Evolutionary conservation across 345 rosid genomes (phyloP).

Genomic region (Salix viminalis): DNA sequence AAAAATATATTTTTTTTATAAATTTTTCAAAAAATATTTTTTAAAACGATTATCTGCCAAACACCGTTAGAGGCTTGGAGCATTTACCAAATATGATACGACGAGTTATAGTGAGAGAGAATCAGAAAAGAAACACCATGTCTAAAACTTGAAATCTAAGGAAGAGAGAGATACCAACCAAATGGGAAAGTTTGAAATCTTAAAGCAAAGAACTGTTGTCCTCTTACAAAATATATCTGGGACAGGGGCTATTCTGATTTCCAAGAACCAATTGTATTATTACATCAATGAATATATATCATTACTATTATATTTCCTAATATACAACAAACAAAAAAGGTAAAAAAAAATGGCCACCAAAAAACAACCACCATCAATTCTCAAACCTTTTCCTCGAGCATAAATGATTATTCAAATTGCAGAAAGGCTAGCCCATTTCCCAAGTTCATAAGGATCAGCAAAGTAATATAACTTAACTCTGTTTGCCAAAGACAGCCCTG

Average conservation of each 20-base stretch:
- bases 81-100: too few relatives aligned
- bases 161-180: too few relatives aligned
- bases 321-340: constrained; percentile 22
- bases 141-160: too few relatives aligned
- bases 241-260: constrained; percentile 1
- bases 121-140: too few relatives aligned
- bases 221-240: constrained; percentile 5
- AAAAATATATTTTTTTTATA: too few relatives aligned
- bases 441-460: constrained; percentile 72
- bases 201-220: not conserved
- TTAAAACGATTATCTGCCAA: too few relatives aligned
- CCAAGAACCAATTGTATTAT: constrained; percentile 4
- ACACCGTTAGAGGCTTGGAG: too few relatives aligned
- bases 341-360: not conserved
- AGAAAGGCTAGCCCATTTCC: constrained; percentile 88
- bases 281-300: constrained; percentile 10
- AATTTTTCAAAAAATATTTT: too few relatives aligned
- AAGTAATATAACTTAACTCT: constrained; percentile 69
- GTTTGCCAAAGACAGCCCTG: constrained; percentile 65
- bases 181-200: not conserved
- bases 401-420: constrained; percentile 32
- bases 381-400: not conserved
- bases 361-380: constrained; percentile 6
- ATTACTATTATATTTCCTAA: constrained; percentile 4
- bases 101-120: too few relatives aligned